Evolutionary conservation across 2,329 filamentous ascomycete genomes (phyloP), one percentile per base, ranked within the genome.

Genomic region (Mollisiaceae sp.): DNA sequence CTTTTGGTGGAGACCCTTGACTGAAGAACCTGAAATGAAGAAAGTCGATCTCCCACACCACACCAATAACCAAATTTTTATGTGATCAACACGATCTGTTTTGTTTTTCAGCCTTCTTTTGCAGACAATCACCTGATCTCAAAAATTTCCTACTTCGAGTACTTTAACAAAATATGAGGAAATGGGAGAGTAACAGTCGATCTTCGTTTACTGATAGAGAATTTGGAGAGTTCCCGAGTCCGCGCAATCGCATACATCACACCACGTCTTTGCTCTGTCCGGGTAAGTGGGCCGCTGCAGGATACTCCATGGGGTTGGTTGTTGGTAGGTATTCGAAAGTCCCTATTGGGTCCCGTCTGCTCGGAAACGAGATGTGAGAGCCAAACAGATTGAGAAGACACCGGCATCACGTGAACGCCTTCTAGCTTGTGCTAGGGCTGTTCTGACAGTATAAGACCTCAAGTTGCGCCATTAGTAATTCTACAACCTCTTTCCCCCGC

Each of bases 331-430:
- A 32, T 35, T 24, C 24, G 14, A 4, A 4, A 32, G 5, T 27
- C 27, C 50, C 45, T 12, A 35, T 54, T 54, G 24, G 50, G 11
- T 54, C 8, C 50, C 50, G 24, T 14, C 9, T n/a, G 6, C 24
- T 27, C 22, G 50, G 50, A 15, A 35, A 32, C 24, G 50, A 54
- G 11, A 32, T 35, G n/a, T 41, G 11, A 8, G 32, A 54, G 50
- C 50, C 50, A 54, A 35, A 27, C 50, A 54, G 22, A 32, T 54
- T n/a, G n/a, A n/a, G n/a, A n/a, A n/a, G n/a, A n/a, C n/a, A n/a
- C n/a, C n/a, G n/a, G n/a, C n/a, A n/a, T n/a, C n/a, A n/a, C n/a
- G n/a, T n/a, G n/a, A n/a, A n/a, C n/a, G n/a, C n/a, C n/a, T n/a
- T n/a, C n/a, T n/a, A n/a, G n/a, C n/a, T n/a, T n/a, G n/a, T n/a